A percentile compares a stretch with the other conserved stretches of the same genome.
These are phyloP conservation scores for Neobulgaria alba DNA, from an alignment of 2,329 filamentous ascomycete genomes.

Conservation along the genomic window DNA sequence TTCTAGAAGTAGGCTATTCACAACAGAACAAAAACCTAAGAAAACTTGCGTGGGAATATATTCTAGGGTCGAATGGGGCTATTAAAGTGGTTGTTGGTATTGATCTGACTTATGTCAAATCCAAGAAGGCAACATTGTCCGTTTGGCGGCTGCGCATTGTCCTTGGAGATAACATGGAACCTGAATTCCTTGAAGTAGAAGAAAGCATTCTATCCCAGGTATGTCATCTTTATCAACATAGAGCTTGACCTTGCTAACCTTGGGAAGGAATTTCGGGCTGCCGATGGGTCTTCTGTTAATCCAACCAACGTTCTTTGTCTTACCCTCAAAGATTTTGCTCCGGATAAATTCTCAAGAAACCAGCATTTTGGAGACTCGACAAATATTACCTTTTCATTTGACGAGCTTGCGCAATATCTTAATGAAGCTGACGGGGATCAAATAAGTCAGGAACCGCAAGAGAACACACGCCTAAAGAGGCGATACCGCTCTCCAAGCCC, in stretches of 20 bases:
- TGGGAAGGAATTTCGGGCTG: conserved; percentile 5
- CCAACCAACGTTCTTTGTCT: conserved; percentile 5
- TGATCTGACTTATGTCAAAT: conserved; percentile 1
- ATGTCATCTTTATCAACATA: conserved; percentile 2
- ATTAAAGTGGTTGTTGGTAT: conserved; percentile 4
- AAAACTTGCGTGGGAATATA: conserved; percentile 5
- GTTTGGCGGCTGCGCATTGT: conserved; percentile 2
- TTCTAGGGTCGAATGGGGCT: conserved; percentile 1
- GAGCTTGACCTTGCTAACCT: conserved; percentile 2
- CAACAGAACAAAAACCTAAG: conserved; percentile 4
- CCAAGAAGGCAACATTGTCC: conserved; percentile 4
- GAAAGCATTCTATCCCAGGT: conserved; percentile 4
- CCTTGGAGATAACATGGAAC: conserved; percentile 2
- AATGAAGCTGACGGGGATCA: conserved; percentile 1
- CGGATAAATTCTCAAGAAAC: conserved; percentile 2
- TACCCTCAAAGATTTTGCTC: conserved; percentile 1
- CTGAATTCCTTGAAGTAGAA: conserved; percentile 4
- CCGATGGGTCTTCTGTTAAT: conserved; percentile 3
- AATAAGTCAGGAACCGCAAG: neutral
- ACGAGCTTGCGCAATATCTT: conserved; percentile 3
- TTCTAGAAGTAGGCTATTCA: conserved; percentile 8
- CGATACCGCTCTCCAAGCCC: conserved; percentile 1
- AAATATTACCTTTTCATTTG: conserved; percentile 1
- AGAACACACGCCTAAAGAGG: neutral
- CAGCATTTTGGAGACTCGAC: conserved; percentile 1